These are phyloP conservation scores for Paraphysoderma sedebokerense DNA, from an alignment of 371 early-diverging fungal genomes.

Conservation along the genomic window DNA sequence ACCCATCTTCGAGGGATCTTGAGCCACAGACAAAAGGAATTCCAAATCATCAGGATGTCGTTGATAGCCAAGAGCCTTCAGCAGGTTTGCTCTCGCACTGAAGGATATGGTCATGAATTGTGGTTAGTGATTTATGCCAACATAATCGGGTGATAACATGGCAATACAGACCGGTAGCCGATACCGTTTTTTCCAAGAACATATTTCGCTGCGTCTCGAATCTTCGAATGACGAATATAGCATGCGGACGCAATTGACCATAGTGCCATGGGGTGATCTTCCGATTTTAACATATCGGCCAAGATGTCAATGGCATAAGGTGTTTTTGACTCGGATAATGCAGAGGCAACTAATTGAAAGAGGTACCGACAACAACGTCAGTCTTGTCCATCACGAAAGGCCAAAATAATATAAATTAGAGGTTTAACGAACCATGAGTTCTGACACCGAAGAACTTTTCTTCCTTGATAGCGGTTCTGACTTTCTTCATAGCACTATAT, in stretches of 20 bases:
- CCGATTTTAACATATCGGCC: conserved; percentile 17
- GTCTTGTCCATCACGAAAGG: conserved; percentile 19
- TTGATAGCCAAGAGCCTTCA: conserved; percentile 20
- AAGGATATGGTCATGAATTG: background rate
- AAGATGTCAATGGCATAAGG: conserved; percentile 19
- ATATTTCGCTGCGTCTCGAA: conserved; percentile 17
- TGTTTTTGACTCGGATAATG: conserved; percentile 17
- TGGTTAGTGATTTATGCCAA: background rate
- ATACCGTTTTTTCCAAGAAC: conserved; percentile 12
- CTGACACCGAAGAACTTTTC: conserved; percentile 33
- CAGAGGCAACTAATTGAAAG: conserved; percentile 10
- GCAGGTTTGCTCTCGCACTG: conserved; percentile 15
- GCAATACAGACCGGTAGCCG: conserved; percentile 12
- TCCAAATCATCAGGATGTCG: conserved; percentile 18
- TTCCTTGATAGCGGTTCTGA: conserved; percentile 8
- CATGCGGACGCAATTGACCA: conserved; percentile 7
- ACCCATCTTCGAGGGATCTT: conserved; percentile 18
- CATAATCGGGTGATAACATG: background rate
- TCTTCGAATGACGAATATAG: conserved; percentile 11
- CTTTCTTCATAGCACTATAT: conserved; percentile 18
- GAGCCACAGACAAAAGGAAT: conserved; percentile 15
- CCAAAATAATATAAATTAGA: background rate
- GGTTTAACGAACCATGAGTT: conserved; percentile 5
- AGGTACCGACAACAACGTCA: conserved; percentile 3
- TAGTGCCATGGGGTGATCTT: conserved; percentile 19